Conservation (phyloP, 2,329 filamentous ascomycete genomes). For the Aspergillus niger region DNA sequence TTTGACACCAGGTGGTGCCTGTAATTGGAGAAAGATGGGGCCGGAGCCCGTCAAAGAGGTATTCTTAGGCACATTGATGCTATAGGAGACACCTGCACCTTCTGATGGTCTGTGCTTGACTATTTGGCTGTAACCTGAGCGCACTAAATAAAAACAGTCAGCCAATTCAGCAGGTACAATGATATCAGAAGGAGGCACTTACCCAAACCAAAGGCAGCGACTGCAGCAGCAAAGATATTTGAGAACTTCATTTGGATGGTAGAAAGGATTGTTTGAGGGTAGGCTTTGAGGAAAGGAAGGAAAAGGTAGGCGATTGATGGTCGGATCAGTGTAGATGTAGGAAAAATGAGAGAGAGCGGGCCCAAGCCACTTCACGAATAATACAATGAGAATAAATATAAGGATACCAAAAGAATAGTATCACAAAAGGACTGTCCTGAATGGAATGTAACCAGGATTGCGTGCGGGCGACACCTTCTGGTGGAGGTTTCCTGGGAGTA, state of each 20-base stretch:
- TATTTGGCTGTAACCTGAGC: slow-evolving; percentile 20
- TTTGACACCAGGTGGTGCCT: slow-evolving; percentile 38
- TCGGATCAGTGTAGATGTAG: neutral
- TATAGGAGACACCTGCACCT: slow-evolving; percentile 40
- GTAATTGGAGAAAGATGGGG: slow-evolving; percentile 64
- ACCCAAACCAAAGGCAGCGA: slow-evolving; percentile 10
- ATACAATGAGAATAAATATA: slow-evolving; percentile 1
- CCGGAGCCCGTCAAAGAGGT: slow-evolving; percentile 54
- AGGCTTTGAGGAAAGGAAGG: neutral
- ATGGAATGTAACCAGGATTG: neutral
- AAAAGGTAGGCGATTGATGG: neutral
- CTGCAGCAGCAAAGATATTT: neutral
- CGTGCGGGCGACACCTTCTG: neutral
- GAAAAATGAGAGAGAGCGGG: neutral
- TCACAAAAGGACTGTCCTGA: neutral
- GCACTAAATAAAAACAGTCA: slow-evolving; percentile 13
- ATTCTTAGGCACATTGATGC: slow-evolving; percentile 56
- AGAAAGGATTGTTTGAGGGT: neutral
- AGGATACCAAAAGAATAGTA: neutral
- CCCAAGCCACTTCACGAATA: neutral
- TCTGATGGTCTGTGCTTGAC: slow-evolving; percentile 24
- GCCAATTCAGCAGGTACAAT: neutral
- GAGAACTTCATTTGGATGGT: slow-evolving; percentile 3
- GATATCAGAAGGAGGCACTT: neutral
- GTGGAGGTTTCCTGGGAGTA: neutral